Base-by-base conservation (phyloP, 495 filamentous ascomycete species). In the Penicillium mononematosum region DNA sequence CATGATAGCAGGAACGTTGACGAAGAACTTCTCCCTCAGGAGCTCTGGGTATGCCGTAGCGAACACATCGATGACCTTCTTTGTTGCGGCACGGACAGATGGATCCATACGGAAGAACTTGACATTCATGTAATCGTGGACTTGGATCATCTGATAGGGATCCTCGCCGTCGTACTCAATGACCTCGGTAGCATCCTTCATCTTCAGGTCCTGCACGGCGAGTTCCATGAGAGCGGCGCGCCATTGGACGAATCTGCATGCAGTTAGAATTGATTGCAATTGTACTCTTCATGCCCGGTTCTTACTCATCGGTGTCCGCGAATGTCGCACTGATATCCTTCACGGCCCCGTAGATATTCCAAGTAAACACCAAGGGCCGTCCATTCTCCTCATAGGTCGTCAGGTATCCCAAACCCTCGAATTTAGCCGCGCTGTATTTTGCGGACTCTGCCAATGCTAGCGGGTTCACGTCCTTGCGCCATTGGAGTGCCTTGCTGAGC, bases 1-100 rank as follows among this genome's bases (percentile, higher is more conserved):
- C 91, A 95, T 96, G 64, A 96, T 75, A 50, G 83, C 69, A 0
- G 92, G 91, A 7, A 96, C 89, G 57, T 96, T 96, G 74, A 96
- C 87, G 66, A 96, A 96, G 81, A 88, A 94, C 78, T 96, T 96
- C 71, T 91, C 82, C 53, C 86, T 85, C 29, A 96, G 80, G 20
- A 94, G 82, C 76, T 96, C 92, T 0, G 92, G 92, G 76, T 96
- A 96, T 49, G 87, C 85, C 48, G 81, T 83, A 44, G 80, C 75
- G 72, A 96, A 89, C 20, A 88, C 78, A 29, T 87, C 80, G 68
- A 96, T 92, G 38, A 87, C 89, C 76, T 91, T 85, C 70, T 83
- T 85, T 58, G 85, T 85, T 16, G 89, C 87, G 12, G 85, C 78
- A 60, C 85, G 87, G 61, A 89, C 79, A n/a, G 72, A 70, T 2